Percentiles rank a stretch among this genome's conserved stretches.
phyloP scores from a whole-genome alignment of 163 green algal genomes.

The Prototheca cutis region DNA sequence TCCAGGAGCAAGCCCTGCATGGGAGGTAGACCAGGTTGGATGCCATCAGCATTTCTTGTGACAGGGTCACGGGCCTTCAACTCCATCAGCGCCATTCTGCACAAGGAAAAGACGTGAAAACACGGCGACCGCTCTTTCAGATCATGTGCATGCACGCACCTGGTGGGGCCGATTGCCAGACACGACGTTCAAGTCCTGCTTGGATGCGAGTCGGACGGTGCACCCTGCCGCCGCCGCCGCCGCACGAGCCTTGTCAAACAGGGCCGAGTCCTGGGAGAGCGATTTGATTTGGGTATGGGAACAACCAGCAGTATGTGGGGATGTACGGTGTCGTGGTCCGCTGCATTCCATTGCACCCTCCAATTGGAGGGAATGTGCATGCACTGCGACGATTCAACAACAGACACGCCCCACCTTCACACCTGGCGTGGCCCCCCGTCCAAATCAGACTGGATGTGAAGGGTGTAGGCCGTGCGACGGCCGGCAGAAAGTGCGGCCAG shows the following conservation, averaged over 20 bases:
- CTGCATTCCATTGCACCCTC: too few species aligned
- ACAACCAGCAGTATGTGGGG: background rate
- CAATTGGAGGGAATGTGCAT: too few species aligned
- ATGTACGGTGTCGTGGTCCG: background rate
- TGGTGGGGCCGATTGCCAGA: slow-evolving; percentile 66
- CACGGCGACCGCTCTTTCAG: too few species aligned
- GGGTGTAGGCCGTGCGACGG: slow-evolving; percentile 32
- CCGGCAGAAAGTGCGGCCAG: slow-evolving; percentile 50
- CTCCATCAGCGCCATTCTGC: too few species aligned
- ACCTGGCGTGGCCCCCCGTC: slow-evolving; percentile 11
- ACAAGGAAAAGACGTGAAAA: too few species aligned
- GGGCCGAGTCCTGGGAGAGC: background rate
- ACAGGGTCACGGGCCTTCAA: too few species aligned
- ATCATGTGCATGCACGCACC: slow-evolving; percentile 2
- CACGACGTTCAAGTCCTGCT: slow-evolving; percentile 89
- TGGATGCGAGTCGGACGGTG: slow-evolving; percentile 33
- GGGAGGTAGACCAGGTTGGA: too few species aligned
- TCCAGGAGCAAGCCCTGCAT: slow-evolving; percentile 75
- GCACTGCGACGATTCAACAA: too few species aligned
- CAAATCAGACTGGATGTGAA: slow-evolving; percentile 53
- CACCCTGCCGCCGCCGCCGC: slow-evolving; percentile 36
- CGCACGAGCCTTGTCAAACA: slow-evolving; percentile 9
- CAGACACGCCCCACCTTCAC: background rate
- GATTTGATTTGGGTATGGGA: too few species aligned
- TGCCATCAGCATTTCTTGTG: too few species aligned